Evolutionary conservation across 192 early-diverging fungal species (phyloP).

Genomic region (Gaertneriomyces semiglobifer): DNA sequence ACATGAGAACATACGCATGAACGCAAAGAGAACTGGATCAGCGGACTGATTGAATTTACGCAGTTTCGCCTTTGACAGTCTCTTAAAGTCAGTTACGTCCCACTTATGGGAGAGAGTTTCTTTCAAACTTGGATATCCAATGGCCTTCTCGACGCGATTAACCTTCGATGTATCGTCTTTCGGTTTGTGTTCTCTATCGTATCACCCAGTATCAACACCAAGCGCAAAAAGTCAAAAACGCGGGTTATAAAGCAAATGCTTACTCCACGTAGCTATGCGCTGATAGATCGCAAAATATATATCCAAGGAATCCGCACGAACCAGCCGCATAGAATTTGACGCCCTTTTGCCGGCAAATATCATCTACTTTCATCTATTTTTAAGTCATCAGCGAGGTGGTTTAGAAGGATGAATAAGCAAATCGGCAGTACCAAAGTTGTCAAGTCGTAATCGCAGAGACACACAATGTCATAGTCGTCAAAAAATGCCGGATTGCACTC

Average conservation of each 20-base stretch:
- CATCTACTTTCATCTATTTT: constrained; percentile 51
- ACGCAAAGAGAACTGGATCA: constrained; percentile 36
- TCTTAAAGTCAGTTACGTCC: not conserved
- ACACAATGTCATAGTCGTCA: constrained; percentile 64
- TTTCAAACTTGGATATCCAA: constrained; percentile 34
- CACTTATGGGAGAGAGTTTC: constrained; percentile 1
- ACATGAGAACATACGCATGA: constrained; percentile 23
- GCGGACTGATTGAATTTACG: constrained; percentile 20
- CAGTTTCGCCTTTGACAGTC: constrained; percentile 19
- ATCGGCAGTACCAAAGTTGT: constrained; percentile 17
- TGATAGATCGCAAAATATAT: constrained; percentile 79
- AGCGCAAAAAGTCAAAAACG: not conserved
- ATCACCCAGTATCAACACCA: not conserved
- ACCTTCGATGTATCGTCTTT: constrained; percentile 21
- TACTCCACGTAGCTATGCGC: constrained; percentile 55
- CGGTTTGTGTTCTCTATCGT: constrained; percentile 34
- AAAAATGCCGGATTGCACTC: constrained; percentile 53
- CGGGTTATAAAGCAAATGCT: constrained; percentile 5
- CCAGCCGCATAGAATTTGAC: constrained; percentile 67
- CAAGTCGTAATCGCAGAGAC: constrained; percentile 13
- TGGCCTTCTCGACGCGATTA: constrained; percentile 28
- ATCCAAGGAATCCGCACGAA: constrained; percentile 73
- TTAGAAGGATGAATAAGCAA: not conserved
- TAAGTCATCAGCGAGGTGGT: constrained; percentile 29
- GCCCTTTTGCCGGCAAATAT: constrained; percentile 54